A percentile compares a stretch with the other conserved stretches of the same genome.
These are phyloP conservation scores for Blastobotrys capitulatus DNA, from an alignment of 1,139 yeast species.

Conservation along the genomic window DNA sequence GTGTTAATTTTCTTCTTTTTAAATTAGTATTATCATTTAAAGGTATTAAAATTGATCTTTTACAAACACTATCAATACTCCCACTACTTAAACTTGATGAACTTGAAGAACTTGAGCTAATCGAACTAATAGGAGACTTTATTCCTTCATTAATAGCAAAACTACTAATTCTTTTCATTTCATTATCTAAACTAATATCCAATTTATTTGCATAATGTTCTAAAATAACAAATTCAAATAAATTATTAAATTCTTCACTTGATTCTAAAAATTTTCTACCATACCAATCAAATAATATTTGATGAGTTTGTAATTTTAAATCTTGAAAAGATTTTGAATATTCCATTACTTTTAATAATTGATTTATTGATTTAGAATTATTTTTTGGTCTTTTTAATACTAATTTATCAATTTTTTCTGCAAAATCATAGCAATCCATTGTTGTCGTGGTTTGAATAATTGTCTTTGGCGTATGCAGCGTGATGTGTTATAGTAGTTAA, in stretches of 20 bases:
- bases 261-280: background rate
- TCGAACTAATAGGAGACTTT: too few relatives aligned
- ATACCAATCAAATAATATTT: background rate
- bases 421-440: constrained; percentile 11
- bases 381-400: constrained; percentile 2
- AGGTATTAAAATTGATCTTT: too few relatives aligned
- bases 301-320: background rate
- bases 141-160: too few relatives aligned
- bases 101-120: too few relatives aligned
- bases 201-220: constrained; percentile 8
- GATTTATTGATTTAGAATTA: background rate
- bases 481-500: too few relatives aligned
- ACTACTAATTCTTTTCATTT: background rate
- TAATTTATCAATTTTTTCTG: background rate
- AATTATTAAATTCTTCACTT: background rate
- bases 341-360: background rate
- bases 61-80: too few relatives aligned
- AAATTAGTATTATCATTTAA: background rate
- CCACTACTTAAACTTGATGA: too few relatives aligned
- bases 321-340: background rate
- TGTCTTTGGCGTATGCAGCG: too few relatives aligned
- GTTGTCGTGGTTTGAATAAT: too few relatives aligned
- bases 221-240: constrained; percentile 6
- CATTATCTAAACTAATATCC: background rate
- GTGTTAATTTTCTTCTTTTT: background rate